These are phyloP conservation scores for Globisporangium okanoganense DNA, from an alignment of 352 stramenopile genomes.

Conservation along the genomic window DNA sequence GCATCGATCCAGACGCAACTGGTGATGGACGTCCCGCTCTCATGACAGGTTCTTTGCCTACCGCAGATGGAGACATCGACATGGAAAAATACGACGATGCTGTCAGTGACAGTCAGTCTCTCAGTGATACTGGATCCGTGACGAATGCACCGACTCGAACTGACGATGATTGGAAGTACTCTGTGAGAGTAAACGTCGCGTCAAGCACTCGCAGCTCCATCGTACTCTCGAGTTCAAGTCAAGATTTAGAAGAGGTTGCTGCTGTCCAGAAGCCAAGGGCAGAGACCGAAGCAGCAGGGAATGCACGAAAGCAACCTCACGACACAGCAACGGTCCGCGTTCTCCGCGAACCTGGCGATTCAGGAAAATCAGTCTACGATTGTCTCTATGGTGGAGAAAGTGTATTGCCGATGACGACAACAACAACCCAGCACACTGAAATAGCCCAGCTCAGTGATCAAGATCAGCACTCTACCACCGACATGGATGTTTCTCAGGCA, in stretches of 20 bases:
- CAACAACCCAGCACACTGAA: not conserved
- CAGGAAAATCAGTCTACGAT: slow-evolving; percentile 21
- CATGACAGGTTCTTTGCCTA: not conserved
- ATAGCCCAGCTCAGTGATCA: not conserved
- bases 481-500: not conserved
- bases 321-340: slow-evolving; percentile 22
- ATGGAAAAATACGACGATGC: not conserved
- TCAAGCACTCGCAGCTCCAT: slow-evolving; percentile 22
- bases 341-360: slow-evolving; percentile 34
- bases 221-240: slow-evolving; percentile 11
- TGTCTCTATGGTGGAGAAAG: slow-evolving; percentile 25
- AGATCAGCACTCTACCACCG: not conserved
- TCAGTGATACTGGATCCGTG: not conserved
- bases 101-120: not conserved
- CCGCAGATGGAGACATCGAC: not conserved
- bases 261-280: not conserved
- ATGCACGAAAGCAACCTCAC: not conserved
- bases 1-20: not conserved
- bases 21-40: not conserved
- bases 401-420: not conserved
- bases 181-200: slow-evolving; percentile 32
- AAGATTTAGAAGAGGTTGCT: not conserved
- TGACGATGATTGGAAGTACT: slow-evolving; percentile 9
- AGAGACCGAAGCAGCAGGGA: not conserved
- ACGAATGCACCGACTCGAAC: not conserved